Evolutionary conservation across 257 asterid genomes (phyloP).

Genomic region (Przewalskia tangutica): DNA sequence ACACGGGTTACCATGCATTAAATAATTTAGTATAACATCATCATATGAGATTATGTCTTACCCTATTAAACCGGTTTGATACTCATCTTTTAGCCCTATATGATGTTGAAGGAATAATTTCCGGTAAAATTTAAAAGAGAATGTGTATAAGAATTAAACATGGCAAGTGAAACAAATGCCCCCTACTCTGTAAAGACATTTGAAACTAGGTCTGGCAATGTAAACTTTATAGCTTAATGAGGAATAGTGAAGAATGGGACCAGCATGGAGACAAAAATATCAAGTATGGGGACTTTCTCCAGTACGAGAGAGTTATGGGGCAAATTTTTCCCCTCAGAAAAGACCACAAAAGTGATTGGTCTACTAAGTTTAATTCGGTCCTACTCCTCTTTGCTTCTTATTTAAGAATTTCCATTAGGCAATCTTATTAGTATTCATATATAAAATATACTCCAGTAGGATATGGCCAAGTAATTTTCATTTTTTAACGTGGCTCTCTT

Average conservation of each 20-base stretch:
- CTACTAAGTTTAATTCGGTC: background rate
- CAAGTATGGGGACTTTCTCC: background rate
- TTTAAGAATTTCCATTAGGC: background rate
- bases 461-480: background rate
- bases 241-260: background rate
- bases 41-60: no score
- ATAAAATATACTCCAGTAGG: background rate
- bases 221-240: background rate
- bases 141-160: background rate
- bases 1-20: no score
- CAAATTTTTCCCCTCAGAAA: background rate
- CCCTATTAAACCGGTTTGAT: background rate
- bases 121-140: background rate
- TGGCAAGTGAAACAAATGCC: background rate
- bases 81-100: background rate
- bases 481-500: background rate
- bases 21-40: no score
- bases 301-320: background rate
- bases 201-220: background rate
- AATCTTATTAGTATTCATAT: background rate
- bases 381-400: background rate
- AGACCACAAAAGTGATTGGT: constrained; percentile 2
- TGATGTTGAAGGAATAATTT: background rate
- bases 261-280: background rate
- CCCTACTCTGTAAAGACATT: background rate